phyloP scores from a whole-genome alignment of 768 basidiomycete genomes.

The Amanita pallidorosea region DNA sequence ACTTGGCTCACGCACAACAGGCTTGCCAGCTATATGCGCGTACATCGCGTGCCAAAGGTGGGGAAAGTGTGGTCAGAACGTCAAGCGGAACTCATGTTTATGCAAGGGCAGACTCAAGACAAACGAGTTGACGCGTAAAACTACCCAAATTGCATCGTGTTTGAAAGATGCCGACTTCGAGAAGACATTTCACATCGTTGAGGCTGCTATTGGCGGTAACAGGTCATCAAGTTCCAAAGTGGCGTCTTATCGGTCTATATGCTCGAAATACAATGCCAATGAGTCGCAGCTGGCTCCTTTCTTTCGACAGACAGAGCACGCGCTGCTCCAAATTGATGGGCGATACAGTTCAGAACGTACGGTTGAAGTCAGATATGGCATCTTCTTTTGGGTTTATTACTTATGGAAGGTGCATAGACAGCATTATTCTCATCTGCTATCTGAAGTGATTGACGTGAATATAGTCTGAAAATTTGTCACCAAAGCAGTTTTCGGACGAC shows the following conservation, averaged over 20 bases:
- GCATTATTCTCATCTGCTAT: background rate
- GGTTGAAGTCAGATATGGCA: constrained; percentile 20
- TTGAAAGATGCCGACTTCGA: constrained; percentile 19
- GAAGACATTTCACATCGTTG: constrained; percentile 15
- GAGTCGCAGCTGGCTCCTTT: constrained; percentile 15
- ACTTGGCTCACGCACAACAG: constrained; percentile 24
- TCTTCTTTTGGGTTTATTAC: constrained; percentile 38
- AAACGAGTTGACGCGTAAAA: constrained; percentile 17
- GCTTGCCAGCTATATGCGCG: constrained; percentile 37
- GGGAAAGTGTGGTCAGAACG: constrained; percentile 4
- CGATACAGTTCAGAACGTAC: constrained; percentile 12
- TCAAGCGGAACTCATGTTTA: background rate
- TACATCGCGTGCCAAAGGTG: constrained; percentile 36
- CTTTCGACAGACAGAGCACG: constrained; percentile 22
- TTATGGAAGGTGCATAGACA: constrained; percentile 21
- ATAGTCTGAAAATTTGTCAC: constrained; percentile 8
- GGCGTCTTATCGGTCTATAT: constrained; percentile 19
- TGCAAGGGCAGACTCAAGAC: constrained; percentile 18
- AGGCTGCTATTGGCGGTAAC: constrained; percentile 14
- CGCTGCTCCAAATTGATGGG: constrained; percentile 15
- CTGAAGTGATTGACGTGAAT: background rate
- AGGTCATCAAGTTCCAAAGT: constrained; percentile 7
- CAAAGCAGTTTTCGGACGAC: constrained; percentile 8
- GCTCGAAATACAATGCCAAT: constrained; percentile 9
- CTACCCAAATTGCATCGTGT: constrained; percentile 24